phyloP scores from a whole-genome alignment of 73 alveolate species.

The Paramecium primaurelia region DNA sequence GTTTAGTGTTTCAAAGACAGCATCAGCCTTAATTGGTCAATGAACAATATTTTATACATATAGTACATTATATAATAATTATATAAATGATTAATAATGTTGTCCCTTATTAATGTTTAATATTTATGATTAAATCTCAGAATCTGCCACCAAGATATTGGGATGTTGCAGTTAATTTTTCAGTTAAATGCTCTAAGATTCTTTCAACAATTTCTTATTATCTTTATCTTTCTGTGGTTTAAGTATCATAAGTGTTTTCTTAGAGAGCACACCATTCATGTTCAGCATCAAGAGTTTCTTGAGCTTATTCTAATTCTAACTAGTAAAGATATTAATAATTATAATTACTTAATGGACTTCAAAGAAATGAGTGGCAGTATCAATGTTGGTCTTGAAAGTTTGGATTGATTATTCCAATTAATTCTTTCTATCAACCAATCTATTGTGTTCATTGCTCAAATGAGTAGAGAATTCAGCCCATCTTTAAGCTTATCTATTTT shows the following conservation, averaged over 20 bases:
- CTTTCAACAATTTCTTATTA: constrained; percentile 4
- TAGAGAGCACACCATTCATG: constrained; percentile 14
- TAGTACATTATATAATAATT: not conserved
- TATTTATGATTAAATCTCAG: constrained; percentile 33
- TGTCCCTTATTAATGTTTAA: not conserved
- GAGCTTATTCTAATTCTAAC: constrained; percentile 37
- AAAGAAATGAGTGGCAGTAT: constrained; percentile 37
- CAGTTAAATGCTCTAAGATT: constrained; percentile 30
- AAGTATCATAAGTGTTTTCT: not conserved
- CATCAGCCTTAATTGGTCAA: constrained; percentile 38
- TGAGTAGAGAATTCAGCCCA: constrained; percentile 49
- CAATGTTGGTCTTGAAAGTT: not conserved
- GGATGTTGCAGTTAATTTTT: constrained; percentile 47
- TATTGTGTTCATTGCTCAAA: constrained; percentile 42
- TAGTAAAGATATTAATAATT: not conserved
- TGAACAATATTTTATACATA: not conserved
- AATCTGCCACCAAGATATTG: constrained; percentile 48
- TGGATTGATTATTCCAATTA: constrained; percentile 41
- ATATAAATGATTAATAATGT: not conserved
- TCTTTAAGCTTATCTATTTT: constrained; percentile 50
- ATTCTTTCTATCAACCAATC: constrained; percentile 50
- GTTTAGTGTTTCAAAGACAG: constrained; percentile 38
- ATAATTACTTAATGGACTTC: constrained; percentile 25
- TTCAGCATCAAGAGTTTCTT: constrained; percentile 44
- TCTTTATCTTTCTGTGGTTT: constrained; percentile 32